Evolutionary conservation across 73 alveolate species (phyloP).

Genomic region (Paraurostyla sp.): DNA sequence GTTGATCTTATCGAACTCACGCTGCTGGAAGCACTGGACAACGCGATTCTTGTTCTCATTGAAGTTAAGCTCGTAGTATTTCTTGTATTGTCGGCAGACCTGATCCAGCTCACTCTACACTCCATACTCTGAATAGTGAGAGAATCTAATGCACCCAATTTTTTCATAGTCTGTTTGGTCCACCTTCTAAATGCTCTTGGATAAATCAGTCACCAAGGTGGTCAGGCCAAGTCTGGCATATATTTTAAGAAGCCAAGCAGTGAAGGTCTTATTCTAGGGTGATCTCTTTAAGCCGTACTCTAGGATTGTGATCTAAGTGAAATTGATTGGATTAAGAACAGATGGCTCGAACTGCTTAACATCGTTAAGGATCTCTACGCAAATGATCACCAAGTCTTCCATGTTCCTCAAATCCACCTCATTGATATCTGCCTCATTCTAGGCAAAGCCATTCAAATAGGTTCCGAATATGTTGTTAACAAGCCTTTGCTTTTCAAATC

Average conservation of each 20-base stretch:
- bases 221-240: slow-evolving; percentile 63
- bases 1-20: slow-evolving; percentile 62
- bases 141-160: slow-evolving; percentile 49
- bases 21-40: slow-evolving; percentile 35
- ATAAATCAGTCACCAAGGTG: slow-evolving; percentile 32
- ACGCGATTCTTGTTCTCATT: slow-evolving; percentile 66
- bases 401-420: slow-evolving; percentile 35
- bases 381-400: slow-evolving; percentile 64
- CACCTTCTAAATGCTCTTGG: slow-evolving; percentile 2
- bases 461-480: slow-evolving; percentile 62
- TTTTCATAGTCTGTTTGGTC: slow-evolving; percentile 59
- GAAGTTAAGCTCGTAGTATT: slow-evolving; percentile 35
- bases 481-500: slow-evolving; percentile 25
- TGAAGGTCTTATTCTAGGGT: slow-evolving; percentile 61
- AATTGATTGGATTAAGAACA: slow-evolving; percentile 64
- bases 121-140: slow-evolving; percentile 65
- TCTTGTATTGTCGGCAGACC: slow-evolving; percentile 60
- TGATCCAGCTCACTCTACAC: slow-evolving; percentile 47
- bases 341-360: slow-evolving; percentile 52
- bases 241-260: slow-evolving; percentile 25
- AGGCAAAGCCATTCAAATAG: slow-evolving; percentile 52
- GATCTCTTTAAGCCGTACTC: slow-evolving; percentile 53
- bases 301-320: slow-evolving; percentile 45
- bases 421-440: slow-evolving; percentile 22
- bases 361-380: slow-evolving; percentile 55